A percentile compares a stretch with the other conserved stretches of the same genome.
Evolutionary conservation across 148 eudicot species (phyloP).

Genomic region (Amaranthus palmeri): DNA sequence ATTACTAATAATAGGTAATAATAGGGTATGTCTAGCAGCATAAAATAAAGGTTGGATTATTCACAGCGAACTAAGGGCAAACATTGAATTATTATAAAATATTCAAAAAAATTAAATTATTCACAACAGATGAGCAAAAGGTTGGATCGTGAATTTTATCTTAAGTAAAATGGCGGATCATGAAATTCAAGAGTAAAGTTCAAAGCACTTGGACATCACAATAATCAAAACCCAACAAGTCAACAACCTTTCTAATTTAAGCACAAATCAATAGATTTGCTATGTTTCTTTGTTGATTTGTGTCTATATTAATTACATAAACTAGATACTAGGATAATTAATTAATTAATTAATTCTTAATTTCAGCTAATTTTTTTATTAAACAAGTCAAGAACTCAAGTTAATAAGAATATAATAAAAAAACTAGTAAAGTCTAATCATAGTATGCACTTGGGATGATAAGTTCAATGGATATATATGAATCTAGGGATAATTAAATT

Average conservation of each 20-base stretch:
- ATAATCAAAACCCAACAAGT: conserved; percentile 10
- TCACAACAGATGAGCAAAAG: too few relatives aligned
- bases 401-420: neutral
- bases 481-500: neutral
- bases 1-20: too few relatives aligned
- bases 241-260: neutral
- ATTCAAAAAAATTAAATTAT: too few relatives aligned
- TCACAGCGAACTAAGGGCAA: too few relatives aligned
- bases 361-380: neutral
- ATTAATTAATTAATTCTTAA: neutral
- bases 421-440: neutral
- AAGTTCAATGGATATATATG: conserved; percentile 10
- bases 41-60: too few relatives aligned
- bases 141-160: too few relatives aligned
- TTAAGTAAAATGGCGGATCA: neutral
- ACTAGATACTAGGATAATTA: neutral
- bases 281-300: conserved; percentile 14
- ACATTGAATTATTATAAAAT: too few relatives aligned
- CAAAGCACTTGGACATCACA: conserved; percentile 26
- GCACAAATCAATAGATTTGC: conserved; percentile 23
- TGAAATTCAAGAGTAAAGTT: conserved; percentile 15
- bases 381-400: neutral
- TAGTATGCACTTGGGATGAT: neutral
- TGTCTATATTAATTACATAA: neutral
- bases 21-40: too few relatives aligned